phyloP scores from a whole-genome alignment of 208 protist species.

The Trypanosoma scelopori region DNA sequence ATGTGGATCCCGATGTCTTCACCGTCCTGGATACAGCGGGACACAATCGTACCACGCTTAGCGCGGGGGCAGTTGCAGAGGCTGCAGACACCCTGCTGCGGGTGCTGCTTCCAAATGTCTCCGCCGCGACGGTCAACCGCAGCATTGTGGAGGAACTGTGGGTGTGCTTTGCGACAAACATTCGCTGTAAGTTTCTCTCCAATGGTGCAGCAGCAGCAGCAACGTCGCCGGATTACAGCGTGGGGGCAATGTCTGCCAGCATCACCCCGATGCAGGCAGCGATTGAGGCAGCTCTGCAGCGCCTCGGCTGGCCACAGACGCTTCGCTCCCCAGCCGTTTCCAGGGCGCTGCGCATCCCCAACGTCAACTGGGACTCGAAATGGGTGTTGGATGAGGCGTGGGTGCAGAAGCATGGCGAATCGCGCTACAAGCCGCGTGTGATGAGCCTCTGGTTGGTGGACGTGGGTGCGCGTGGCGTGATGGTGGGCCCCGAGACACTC shows the following conservation, averaged over 20 bases:
- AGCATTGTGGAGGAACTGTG: constrained; percentile 23
- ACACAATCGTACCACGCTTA: background rate
- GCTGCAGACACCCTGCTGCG: constrained; percentile 16
- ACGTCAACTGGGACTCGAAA: background rate
- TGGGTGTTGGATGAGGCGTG: constrained; percentile 14
- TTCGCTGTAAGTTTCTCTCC: constrained; percentile 16
- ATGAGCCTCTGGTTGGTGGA: constrained; percentile 7
- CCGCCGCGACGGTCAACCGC: constrained; percentile 10
- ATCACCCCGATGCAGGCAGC: constrained; percentile 12
- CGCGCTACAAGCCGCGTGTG: constrained; percentile 19
- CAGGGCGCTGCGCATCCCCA: constrained; percentile 3
- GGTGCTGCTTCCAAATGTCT: constrained; percentile 7
- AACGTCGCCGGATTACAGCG: constrained; percentile 13
- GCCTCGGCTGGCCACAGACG: constrained; percentile 14
- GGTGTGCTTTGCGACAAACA: constrained; percentile 30
- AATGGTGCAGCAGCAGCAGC: background rate
- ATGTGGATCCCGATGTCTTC: constrained; percentile 26
- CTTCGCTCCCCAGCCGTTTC: constrained; percentile 17
- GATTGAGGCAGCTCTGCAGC: constrained; percentile 14
- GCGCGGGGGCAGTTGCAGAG: constrained; percentile 9
- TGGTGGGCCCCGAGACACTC: constrained; percentile 4
- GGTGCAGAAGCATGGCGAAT: constrained; percentile 5
- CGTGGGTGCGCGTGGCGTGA: constrained; percentile 18
- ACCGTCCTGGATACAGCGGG: constrained; percentile 17
- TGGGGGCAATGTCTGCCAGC: constrained; percentile 3